These are phyloP conservation scores for Aspergillus nidulans DNA, from an alignment of 495 filamentous ascomycete genomes.

Conservation along the genomic window DNA sequence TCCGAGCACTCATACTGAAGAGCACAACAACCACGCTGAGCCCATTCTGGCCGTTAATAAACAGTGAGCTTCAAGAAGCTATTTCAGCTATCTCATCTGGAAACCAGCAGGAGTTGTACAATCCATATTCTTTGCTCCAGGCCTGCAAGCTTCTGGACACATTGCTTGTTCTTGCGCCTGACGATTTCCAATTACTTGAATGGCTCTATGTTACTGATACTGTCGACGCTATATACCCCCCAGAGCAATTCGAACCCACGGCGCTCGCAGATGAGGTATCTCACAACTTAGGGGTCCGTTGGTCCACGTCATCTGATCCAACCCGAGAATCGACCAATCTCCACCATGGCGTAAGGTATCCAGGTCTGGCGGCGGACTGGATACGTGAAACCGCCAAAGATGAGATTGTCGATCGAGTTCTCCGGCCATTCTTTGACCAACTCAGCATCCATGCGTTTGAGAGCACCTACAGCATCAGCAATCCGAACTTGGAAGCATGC, in stretches of 20 bases:
- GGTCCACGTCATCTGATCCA: conserved; percentile 32
- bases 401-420: conserved; percentile 66
- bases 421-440: conserved; percentile 86
- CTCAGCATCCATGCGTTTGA: conserved; percentile 91
- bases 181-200: conserved; percentile 93
- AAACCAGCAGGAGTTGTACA: conserved; percentile 72
- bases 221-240: conserved; percentile 90
- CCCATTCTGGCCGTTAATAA: conserved; percentile 84
- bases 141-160: conserved; percentile 89
- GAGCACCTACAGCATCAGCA: conserved; percentile 79
- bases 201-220: conserved; percentile 98
- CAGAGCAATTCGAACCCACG: conserved; percentile 63
- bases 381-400: conserved; percentile 55
- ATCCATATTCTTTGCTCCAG: conserved; percentile 69
- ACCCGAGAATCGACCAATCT: conserved; percentile 32
- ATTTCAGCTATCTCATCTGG: conserved; percentile 70
- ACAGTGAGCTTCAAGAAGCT: conserved; percentile 77
- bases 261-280: conserved; percentile 84
- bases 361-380: conserved; percentile 40
- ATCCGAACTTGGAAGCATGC: conserved; percentile 64
- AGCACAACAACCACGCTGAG: conserved; percentile 73
- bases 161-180: conserved; percentile 76
- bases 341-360: conserved; percentile 29
- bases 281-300: conserved; percentile 61
- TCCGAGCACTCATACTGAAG: conserved; percentile 74